Evolutionary conservation across 495 filamentous ascomycete genomes (phyloP).

Genomic region (Opeltia flavorubescens): DNA sequence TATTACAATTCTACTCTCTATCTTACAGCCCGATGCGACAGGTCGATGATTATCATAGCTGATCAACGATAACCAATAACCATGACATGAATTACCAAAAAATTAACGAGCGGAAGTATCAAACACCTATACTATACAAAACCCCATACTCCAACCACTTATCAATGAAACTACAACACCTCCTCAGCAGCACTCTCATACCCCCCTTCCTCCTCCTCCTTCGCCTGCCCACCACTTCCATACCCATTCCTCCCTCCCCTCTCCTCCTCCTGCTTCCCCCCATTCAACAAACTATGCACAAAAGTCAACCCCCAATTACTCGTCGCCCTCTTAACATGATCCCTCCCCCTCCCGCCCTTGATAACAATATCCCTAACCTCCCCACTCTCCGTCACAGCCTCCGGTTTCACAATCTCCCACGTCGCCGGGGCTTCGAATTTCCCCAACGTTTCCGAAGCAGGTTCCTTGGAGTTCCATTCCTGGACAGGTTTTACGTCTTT

Average conservation of each 20-base stretch:
- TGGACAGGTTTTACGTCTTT: not conserved
- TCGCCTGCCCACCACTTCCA: constrained; percentile 2
- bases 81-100: too few species aligned
- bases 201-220: too few species aligned
- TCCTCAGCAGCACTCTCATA: constrained; percentile 9
- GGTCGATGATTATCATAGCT: too few species aligned
- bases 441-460: not conserved
- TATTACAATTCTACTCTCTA: too few species aligned
- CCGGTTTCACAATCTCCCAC: constrained; percentile 6
- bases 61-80: too few species aligned
- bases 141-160: too few species aligned
- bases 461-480: constrained; percentile 7
- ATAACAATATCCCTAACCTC: constrained; percentile 1
- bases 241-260: not conserved
- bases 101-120: too few species aligned
- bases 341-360: constrained; percentile 2
- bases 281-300: not conserved
- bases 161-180: not conserved
- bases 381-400: not conserved
- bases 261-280: not conserved
- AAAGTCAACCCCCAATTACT: constrained; percentile 9
- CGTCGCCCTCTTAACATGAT: constrained; percentile 2
- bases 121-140: too few species aligned
- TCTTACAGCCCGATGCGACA: too few species aligned
- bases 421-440: constrained; percentile 4